phyloP scores from a whole-genome alignment of 106 monocot genomes.

The Phalaenopsis equestris region DNA sequence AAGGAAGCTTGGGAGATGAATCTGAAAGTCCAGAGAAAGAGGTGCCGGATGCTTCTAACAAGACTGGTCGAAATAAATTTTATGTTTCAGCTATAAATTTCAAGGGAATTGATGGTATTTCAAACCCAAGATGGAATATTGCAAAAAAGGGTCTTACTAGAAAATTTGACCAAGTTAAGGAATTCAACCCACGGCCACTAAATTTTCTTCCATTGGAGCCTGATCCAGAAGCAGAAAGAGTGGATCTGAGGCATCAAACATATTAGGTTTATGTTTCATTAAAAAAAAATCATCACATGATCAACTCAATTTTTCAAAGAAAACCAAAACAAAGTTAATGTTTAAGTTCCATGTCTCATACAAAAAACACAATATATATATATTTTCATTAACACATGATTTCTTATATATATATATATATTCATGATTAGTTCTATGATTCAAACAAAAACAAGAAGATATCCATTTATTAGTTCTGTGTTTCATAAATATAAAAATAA shows the following conservation, averaged over 20 bases:
- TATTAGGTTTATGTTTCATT: too few species aligned
- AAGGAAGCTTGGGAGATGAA: background rate
- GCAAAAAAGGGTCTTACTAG: constrained; percentile 13
- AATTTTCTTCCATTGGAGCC: constrained; percentile 44
- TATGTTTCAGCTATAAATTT: background rate
- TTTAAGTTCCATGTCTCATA: too few species aligned
- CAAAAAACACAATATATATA: too few species aligned
- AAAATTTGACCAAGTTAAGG: constrained; percentile 16
- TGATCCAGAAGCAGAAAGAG: constrained; percentile 62
- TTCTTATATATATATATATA: too few species aligned
- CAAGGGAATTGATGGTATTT: background rate
- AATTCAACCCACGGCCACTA: constrained; percentile 55
- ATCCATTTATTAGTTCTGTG: too few species aligned
- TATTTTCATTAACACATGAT: too few species aligned
- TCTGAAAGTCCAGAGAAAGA: background rate
- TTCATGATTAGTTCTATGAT: too few species aligned
- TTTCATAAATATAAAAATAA: too few species aligned
- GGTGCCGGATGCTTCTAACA: background rate
- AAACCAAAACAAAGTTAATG: too few species aligned
- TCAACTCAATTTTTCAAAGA: too few species aligned
- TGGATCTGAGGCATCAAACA: constrained; percentile 62
- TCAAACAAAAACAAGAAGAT: too few species aligned
- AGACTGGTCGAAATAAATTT: background rate
- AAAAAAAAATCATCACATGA: too few species aligned
- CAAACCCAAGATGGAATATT: background rate